phyloP scores from a whole-genome alignment of 768 basidiomycete genomes.

The Lentinula lateritia region DNA sequence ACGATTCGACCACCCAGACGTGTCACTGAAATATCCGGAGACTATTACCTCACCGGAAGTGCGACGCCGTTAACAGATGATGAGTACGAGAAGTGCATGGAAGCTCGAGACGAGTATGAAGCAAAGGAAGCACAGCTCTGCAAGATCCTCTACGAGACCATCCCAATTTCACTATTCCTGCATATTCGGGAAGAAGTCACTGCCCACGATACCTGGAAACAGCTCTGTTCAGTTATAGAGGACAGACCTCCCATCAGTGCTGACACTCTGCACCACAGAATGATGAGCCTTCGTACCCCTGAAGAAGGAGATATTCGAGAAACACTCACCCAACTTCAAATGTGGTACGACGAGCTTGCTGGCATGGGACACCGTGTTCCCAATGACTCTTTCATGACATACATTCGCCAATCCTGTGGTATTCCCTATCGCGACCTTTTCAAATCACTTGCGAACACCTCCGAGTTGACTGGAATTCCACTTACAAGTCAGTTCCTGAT shows the following conservation, averaged over 20 bases:
- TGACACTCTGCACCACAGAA: conserved; percentile 15
- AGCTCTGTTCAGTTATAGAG: conserved; percentile 17
- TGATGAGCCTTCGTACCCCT: conserved; percentile 14
- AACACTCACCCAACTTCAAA: conserved; percentile 7
- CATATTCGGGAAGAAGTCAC: conserved; percentile 16
- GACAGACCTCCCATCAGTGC: conserved; percentile 15
- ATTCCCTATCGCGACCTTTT: background rate
- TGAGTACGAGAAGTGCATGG: conserved; percentile 16
- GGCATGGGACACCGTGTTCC: background rate
- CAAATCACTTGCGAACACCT: background rate
- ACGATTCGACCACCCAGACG: conserved; percentile 9
- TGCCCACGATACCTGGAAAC: conserved; percentile 16
- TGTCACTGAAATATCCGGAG: conserved; percentile 8
- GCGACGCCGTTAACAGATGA: conserved; percentile 9
- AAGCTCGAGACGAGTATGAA: conserved; percentile 15
- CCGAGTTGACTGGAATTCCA: background rate
- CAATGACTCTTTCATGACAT: background rate
- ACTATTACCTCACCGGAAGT: conserved; percentile 7
- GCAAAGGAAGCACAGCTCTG: conserved; percentile 19
- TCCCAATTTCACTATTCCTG: conserved; percentile 15
- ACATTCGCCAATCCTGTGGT: conserved; percentile 9
- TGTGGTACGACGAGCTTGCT: conserved; percentile 27
- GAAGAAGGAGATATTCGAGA: conserved; percentile 8
- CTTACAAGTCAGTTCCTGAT: background rate
- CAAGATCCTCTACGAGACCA: conserved; percentile 20